Base-by-base conservation (phyloP, 306 rosid genomes). In the Fragaria vesca region DNA sequence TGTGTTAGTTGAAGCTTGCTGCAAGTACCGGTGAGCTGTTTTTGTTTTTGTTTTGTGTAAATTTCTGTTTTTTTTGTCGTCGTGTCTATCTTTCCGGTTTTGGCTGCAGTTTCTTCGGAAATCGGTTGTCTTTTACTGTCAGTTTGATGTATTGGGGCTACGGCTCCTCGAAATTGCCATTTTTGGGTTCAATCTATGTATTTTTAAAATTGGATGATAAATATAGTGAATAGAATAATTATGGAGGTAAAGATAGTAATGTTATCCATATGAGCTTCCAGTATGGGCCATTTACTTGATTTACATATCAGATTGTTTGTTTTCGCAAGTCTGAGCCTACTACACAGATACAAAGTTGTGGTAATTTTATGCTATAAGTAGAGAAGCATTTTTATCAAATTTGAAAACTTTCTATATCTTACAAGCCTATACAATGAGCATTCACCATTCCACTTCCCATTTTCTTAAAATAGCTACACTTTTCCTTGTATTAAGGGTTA, bases 1-100 rank as follows among this genome's bases (percentile, higher is more conserved):
- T 66, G 71, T 63, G n/a, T 38, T 61, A 76, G 15, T 71, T 77
- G 63, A 48, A 77, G 76, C 79, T 73, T 77, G 81, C 47, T 36
- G 47, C 78, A 72, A 62, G 48, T 48, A 34, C 66, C 38, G 69
- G 77, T 78, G 79, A 78, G 62, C 71, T 66, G 17, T 46, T 42
- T 54, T 18, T 42, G 5, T 52, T 71, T 13, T 13, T 24, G 55
- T 63, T 55, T 34, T 63, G 4, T 61, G 52, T 5, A 34, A 45
- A 34, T 47, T 45, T 18, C 51, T 60, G 9, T 12, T 43, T 51
- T 65, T 46, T 3, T 20, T 48, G 40, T 76, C 36, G 32, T 71
- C 30, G n/a, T n/a, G 26, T 77, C 6, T 69, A 8, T 61, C 58
- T 60, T 46, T 71, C 34, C 54, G 40, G 58, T 21, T 24, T 66